Evolutionary conservation across 805 yeast genomes (phyloP).

Genomic region (Jamesozyma gamospora): DNA sequence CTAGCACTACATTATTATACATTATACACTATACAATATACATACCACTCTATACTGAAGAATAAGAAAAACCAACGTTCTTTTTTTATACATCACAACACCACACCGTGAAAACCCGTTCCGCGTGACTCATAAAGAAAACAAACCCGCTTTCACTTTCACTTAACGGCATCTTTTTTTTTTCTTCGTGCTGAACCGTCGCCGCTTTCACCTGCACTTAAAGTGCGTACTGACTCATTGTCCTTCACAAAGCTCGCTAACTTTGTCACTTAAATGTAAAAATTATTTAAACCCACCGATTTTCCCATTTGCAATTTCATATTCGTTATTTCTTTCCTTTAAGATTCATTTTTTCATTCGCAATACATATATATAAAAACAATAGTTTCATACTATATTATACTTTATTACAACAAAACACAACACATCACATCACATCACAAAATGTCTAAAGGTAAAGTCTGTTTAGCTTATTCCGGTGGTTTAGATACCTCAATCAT

Average conservation of each 20-base stretch:
- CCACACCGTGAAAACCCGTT: too few species aligned
- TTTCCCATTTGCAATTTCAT: neutral
- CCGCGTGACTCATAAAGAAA: too few species aligned
- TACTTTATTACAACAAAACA: neutral
- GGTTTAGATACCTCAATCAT: slow-evolving; percentile 97
- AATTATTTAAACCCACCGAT: neutral
- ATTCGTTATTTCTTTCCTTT: slow-evolving; percentile 1
- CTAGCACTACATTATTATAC: neutral
- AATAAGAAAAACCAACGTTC: too few species aligned
- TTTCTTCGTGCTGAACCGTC: too few species aligned
- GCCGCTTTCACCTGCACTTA: neutral
- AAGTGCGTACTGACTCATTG: neutral
- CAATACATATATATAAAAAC: too few species aligned
- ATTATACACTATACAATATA: neutral
- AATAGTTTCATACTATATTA: too few species aligned
- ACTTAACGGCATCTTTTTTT: slow-evolving; percentile 2
- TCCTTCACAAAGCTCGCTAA: slow-evolving; percentile 10
- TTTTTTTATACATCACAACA: too few species aligned
- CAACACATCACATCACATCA: neutral
- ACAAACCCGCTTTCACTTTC: slow-evolving; percentile 4
- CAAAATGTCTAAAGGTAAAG: slow-evolving; percentile 91
- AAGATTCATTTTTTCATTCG: neutral
- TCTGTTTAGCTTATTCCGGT: slow-evolving; percentile 98
- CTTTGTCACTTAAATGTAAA: slow-evolving; percentile 12
- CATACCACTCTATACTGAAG: too few species aligned